Evolutionary conservation across 2,329 filamentous ascomycete species (phyloP).

Genomic region (Fusarium protoensiforme): DNA sequence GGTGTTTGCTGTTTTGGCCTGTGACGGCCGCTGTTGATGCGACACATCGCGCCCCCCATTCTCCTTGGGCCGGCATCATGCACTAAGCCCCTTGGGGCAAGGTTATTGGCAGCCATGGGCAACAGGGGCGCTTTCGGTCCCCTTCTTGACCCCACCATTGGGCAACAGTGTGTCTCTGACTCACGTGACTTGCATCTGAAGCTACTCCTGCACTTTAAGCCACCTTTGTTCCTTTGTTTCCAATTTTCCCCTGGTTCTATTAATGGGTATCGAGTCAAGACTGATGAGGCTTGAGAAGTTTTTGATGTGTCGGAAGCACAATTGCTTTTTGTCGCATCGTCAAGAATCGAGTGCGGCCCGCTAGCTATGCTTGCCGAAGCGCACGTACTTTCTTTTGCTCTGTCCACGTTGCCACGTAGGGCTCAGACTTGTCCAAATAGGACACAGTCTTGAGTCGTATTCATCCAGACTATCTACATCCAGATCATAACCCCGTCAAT

Average conservation of each 20-base stretch:
- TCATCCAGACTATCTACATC: neutral
- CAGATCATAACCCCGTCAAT: neutral
- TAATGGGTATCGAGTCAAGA: neutral
- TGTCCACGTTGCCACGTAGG: neutral
- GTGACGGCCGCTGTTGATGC: conserved; percentile 44
- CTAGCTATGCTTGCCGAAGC: neutral
- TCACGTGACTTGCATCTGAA: conserved; percentile 32
- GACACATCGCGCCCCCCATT: conserved; percentile 44
- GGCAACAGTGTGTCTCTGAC: conserved; percentile 30
- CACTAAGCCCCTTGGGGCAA: conserved; percentile 37
- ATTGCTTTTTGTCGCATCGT: neutral
- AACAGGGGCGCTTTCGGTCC: conserved; percentile 40
- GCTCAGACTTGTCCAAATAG: neutral
- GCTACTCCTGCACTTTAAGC: neutral
- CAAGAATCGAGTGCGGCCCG: neutral
- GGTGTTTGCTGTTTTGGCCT: conserved; percentile 40
- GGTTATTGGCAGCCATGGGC: conserved; percentile 46
- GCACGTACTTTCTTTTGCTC: neutral
- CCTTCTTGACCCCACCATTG: conserved; percentile 36
- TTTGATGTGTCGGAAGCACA: neutral
- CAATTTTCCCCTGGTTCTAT: conserved; percentile 22
- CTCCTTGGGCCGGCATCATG: conserved; percentile 37
- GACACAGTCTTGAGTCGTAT: neutral
- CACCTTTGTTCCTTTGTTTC: neutral
- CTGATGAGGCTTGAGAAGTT: neutral